phyloP scores from a whole-genome alignment of 177 flowering plant genomes.

The Vitis hybrid region DNA sequence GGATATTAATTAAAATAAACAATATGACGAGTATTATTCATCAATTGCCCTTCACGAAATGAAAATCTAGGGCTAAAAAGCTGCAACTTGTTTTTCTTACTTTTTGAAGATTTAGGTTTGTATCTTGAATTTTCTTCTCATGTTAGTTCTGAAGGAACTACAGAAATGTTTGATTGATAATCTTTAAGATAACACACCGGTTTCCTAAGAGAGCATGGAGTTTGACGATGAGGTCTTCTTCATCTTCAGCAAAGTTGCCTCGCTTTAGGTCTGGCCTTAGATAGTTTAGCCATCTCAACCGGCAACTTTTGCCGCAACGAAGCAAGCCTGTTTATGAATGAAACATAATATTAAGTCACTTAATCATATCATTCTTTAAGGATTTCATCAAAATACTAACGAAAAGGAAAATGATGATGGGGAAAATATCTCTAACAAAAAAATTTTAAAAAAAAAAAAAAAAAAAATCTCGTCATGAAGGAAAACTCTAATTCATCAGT shows the following conservation, averaged over 20 bases:
- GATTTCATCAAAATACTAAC: background rate
- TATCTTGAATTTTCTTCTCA: background rate
- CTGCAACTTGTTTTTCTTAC: background rate
- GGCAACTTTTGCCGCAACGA: slow-evolving; percentile 35
- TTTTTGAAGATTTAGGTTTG: background rate
- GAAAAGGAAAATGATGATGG: background rate
- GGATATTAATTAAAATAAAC: background rate
- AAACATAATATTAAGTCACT: background rate
- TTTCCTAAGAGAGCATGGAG: slow-evolving; percentile 69
- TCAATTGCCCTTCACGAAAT: no score
- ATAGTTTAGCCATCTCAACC: slow-evolving; percentile 55
- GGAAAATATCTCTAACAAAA: background rate
- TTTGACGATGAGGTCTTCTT: slow-evolving; percentile 39
- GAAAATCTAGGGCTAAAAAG: no score
- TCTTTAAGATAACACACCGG: slow-evolving; percentile 22
- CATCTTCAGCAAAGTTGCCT: slow-evolving; percentile 54
- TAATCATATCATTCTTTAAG: background rate
- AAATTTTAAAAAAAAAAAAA: no score
- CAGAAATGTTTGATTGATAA: background rate
- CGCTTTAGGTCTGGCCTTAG: slow-evolving; percentile 52
- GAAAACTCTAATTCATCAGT: background rate
- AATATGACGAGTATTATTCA: no score
- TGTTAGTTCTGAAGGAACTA: no score
- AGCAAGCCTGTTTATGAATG: slow-evolving; percentile 13
- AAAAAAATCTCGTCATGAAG: no score